Evolutionary conservation across 805 yeast genomes (phyloP).

Genomic region (Zygosaccharomyces siamensis): DNA sequence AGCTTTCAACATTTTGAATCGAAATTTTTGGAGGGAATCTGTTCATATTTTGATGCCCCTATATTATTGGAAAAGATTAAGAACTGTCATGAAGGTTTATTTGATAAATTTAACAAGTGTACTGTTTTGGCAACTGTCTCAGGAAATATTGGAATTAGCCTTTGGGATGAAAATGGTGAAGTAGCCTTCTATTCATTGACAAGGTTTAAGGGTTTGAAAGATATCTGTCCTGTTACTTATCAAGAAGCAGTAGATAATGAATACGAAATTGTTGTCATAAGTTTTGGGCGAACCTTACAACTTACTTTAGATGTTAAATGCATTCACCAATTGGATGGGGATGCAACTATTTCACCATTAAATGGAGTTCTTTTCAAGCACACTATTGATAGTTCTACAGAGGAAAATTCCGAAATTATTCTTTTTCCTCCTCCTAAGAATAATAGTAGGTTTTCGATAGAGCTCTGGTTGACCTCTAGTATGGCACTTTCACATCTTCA

Average conservation of each 20-base stretch:
- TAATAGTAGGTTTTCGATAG: slow-evolving; percentile 8
- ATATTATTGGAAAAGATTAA: slow-evolving; percentile 18
- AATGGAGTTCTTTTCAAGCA: slow-evolving; percentile 16
- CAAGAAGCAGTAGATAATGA: not conserved
- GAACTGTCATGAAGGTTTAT: not conserved
- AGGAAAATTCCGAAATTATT: slow-evolving; percentile 14
- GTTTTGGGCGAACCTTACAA: slow-evolving; percentile 21
- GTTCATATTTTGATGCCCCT: slow-evolving; percentile 22
- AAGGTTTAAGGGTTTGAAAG: slow-evolving; percentile 28
- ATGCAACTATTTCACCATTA: slow-evolving; percentile 12
- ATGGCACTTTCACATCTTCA: slow-evolving; percentile 20
- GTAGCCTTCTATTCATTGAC: slow-evolving; percentile 22
- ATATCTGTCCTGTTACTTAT: slow-evolving; percentile 14
- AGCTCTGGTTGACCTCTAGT: slow-evolving; percentile 22
- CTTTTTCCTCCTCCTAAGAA: slow-evolving; percentile 10
- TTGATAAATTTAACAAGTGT: slow-evolving; percentile 16
- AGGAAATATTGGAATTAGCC: slow-evolving; percentile 25
- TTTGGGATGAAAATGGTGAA: slow-evolving; percentile 12
- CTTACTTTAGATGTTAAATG: slow-evolving; percentile 15
- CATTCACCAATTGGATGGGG: slow-evolving; percentile 7
- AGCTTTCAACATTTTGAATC: slow-evolving; percentile 11
- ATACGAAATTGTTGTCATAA: slow-evolving; percentile 19
- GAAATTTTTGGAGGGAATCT: slow-evolving; percentile 16
- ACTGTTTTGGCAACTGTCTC: slow-evolving; percentile 21
- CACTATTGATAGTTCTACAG: slow-evolving; percentile 21